Evolutionary conservation across 306 rosid genomes (phyloP).

Genomic region (Castanospermum australe): DNA sequence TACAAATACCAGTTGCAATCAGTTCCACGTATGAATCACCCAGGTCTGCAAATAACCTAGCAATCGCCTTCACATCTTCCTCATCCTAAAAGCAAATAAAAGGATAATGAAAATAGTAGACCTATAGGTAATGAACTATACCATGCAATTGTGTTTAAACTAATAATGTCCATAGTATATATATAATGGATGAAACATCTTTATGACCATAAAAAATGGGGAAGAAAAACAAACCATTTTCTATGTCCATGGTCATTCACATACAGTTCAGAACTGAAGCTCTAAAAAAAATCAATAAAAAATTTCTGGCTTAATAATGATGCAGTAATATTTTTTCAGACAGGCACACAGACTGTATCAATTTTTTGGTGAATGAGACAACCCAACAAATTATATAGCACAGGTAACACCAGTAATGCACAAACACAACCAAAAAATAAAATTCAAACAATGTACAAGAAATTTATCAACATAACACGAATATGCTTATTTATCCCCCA

Average conservation of each 20-base stretch:
- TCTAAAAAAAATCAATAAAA: neutral
- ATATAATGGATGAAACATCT: neutral
- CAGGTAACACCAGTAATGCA: neutral
- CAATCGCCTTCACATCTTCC: slow-evolving; percentile 99
- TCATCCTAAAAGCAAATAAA: slow-evolving; percentile 69
- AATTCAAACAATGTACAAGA: neutral
- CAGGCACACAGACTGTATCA: neutral
- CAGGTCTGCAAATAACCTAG: slow-evolving; percentile 97
- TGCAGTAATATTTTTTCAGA: neutral
- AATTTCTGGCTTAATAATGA: neutral
- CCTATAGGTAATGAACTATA: neutral
- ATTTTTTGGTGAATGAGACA: neutral
- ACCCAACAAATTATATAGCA: slow-evolving; percentile 19
- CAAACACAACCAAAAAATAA: neutral
- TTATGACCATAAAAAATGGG: neutral
- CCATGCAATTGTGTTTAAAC: neutral
- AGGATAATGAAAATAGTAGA: slow-evolving; percentile 9
- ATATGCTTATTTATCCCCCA: neutral
- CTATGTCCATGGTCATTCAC: neutral
- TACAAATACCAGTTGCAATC: slow-evolving; percentile 75
- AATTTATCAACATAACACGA: neutral
- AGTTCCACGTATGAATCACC: slow-evolving; percentile 96
- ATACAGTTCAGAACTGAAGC: slow-evolving; percentile 8
- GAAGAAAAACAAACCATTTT: slow-evolving; percentile 10
- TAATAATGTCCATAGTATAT: neutral